Conservation (phyloP, 345 rosid genomes). For the Reutealis trisperma region DNA sequence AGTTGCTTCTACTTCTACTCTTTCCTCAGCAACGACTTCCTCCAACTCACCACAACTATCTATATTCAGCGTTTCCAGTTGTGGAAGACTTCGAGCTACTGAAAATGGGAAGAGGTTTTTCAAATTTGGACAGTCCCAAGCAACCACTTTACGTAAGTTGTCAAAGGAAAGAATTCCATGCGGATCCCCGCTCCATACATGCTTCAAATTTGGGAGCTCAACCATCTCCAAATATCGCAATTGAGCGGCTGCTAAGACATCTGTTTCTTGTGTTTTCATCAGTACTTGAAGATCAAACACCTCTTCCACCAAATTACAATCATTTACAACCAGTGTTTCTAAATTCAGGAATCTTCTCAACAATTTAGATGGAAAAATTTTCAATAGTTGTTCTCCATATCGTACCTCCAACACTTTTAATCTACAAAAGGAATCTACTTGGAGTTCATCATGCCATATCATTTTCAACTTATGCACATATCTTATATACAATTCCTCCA, state of each 20-base stretch:
- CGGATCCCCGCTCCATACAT: slow-evolving; percentile 14
- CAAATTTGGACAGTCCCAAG: background rate
- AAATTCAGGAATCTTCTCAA: background rate
- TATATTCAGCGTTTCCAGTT: slow-evolving; percentile 18
- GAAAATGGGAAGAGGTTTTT: slow-evolving; percentile 20
- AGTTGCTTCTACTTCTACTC: background rate
- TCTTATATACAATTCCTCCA: slow-evolving; percentile 20
- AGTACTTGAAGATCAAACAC: slow-evolving; percentile 16
- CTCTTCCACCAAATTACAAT: slow-evolving; percentile 10
- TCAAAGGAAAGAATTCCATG: slow-evolving; percentile 3
- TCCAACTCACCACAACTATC: slow-evolving; percentile 5
- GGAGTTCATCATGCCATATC: slow-evolving; percentile 22
- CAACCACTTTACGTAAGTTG: background rate
- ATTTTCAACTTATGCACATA: slow-evolving; percentile 19
- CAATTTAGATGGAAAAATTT: slow-evolving; percentile 20
- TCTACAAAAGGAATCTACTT: slow-evolving; percentile 18
- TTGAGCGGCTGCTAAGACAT: background rate
- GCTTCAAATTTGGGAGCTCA: slow-evolving; percentile 9
- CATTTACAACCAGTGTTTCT: background rate
- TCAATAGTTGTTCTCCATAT: background rate
- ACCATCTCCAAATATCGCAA: background rate
- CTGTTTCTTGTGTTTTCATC: background rate
- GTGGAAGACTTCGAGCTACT: slow-evolving; percentile 4
- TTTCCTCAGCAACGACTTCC: slow-evolving; percentile 18
- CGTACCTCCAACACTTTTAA: slow-evolving; percentile 4